Percentiles rank a stretch among this genome's conserved stretches.
phyloP scores from a whole-genome alignment of 176 grass and related monocot species.

The Bonia amplexicaulis region DNA sequence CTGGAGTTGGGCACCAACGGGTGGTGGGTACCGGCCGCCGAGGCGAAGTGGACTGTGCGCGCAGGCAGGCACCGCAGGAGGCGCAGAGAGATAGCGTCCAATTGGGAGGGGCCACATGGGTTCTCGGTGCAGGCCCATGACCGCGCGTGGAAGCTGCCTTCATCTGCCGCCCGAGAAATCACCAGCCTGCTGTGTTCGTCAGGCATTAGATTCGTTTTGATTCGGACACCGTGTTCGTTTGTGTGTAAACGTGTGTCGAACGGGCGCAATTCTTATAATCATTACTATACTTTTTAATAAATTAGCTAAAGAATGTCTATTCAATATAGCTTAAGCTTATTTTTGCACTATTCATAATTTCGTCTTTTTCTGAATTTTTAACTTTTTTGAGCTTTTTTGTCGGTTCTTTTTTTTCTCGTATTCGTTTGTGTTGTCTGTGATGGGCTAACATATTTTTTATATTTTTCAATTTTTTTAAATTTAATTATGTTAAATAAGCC shows the following conservation, averaged over 20 bases:
- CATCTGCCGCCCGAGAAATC: background rate
- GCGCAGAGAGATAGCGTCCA: background rate
- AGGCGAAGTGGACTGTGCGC: slow-evolving; percentile 5
- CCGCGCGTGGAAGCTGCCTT: slow-evolving; percentile 10
- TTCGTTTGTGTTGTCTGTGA: no score
- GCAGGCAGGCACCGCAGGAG: background rate
- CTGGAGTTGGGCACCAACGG: background rate
- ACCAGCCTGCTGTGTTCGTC: background rate
- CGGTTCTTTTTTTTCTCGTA: no score
- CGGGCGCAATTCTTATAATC: background rate
- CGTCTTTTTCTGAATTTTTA: no score
- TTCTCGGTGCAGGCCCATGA: background rate
- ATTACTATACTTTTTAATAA: no score
- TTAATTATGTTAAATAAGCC: no score
- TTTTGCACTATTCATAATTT: no score
- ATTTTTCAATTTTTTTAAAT: no score
- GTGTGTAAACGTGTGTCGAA: background rate
- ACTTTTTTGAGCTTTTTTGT: no score
- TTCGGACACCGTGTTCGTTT: background rate
- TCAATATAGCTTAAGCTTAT: no score
- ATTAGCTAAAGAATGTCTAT: no score
- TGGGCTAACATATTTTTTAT: no score
- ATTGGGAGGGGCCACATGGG: background rate
- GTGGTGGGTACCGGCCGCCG: background rate
- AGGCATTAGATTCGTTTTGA: background rate